Evolutionary conservation across 2,329 filamentous ascomycete species (phyloP).

Genomic region (Scedosporium aurantiacum): DNA sequence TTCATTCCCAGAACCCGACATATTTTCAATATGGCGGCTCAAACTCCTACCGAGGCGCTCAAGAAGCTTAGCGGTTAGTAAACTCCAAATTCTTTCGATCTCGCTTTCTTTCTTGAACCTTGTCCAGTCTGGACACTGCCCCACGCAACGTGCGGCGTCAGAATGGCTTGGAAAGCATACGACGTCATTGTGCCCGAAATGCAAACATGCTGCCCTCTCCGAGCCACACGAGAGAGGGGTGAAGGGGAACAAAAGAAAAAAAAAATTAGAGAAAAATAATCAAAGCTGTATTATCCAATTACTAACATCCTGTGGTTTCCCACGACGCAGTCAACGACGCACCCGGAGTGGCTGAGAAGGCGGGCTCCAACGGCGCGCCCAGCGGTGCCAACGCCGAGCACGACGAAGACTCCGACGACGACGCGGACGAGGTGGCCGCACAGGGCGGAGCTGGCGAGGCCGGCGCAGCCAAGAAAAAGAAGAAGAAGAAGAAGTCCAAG

Average conservation of each 20-base stretch:
- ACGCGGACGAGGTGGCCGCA: constrained; percentile 26
- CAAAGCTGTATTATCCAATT: background rate
- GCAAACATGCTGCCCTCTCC: background rate
- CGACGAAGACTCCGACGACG: constrained; percentile 40
- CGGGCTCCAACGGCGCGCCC: constrained; percentile 18
- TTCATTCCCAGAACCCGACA: background rate
- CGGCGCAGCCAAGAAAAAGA: constrained; percentile 57
- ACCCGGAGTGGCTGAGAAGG: constrained; percentile 20
- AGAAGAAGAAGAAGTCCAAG: constrained; percentile 69
- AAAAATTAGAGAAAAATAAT: background rate
- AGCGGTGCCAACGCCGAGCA: constrained; percentile 26
- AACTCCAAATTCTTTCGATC: background rate
- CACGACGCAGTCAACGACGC: constrained; percentile 19
- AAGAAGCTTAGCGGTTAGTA: constrained; percentile 16
- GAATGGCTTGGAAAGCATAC: background rate
- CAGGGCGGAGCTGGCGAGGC: constrained; percentile 6
- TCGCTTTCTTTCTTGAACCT: background rate
- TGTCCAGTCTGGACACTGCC: background rate
- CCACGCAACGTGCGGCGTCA: background rate
- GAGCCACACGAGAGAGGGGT: background rate
- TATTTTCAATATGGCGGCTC: constrained; percentile 15
- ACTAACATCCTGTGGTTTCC: background rate
- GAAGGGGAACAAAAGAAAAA: constrained; percentile 4
- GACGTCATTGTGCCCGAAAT: background rate
- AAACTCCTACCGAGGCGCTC: constrained; percentile 17